These are phyloP conservation scores for Cardamine occulta DNA, from an alignment of 345 rosid genomes.

Conservation along the genomic window DNA sequence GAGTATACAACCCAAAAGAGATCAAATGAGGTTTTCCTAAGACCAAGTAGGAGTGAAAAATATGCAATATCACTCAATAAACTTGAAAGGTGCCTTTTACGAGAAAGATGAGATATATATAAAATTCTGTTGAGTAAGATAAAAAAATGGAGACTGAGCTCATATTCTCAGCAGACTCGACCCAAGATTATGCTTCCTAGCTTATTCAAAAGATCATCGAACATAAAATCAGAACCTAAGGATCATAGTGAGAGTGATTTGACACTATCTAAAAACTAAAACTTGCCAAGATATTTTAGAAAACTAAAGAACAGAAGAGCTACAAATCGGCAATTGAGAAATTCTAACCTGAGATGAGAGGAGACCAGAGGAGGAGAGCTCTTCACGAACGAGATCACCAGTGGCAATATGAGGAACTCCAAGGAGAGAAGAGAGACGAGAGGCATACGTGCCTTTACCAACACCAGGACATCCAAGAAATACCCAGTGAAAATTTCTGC, in stretches of 20 bases:
- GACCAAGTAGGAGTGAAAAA: neutral
- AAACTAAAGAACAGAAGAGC: neutral
- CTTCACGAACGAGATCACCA: conserved; percentile 97
- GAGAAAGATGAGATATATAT: neutral
- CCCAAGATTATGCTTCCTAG: neutral
- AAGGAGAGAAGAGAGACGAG: conserved; percentile 81
- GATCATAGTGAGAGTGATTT: neutral
- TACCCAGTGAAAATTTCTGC: conserved; percentile 80
- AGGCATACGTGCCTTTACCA: conserved; percentile 97
- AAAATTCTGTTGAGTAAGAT: neutral
- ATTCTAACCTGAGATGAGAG: conserved; percentile 71
- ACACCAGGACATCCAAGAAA: conserved; percentile 99
- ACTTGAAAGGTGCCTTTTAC: neutral
- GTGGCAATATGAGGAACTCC: conserved; percentile 96
- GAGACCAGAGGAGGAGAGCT: conserved; percentile 76
- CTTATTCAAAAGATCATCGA: conserved; percentile 1
- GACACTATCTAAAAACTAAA: neutral
- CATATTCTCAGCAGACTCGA: neutral
- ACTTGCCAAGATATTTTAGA: neutral
- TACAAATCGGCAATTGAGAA: neutral
- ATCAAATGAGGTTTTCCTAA: neutral
- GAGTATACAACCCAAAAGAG: neutral
- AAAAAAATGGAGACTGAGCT: neutral
- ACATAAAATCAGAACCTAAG: neutral
- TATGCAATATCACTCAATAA: neutral